phyloP scores from a whole-genome alignment of 164 flowering plant species.

The grape (Vitis vinifera) region ASM3070453v1 NC_081819.1:21803001-21803500 shows the following conservation, averaged over 20 bases:
- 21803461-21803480: no score
- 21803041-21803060: conserved; percentile 55
- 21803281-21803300: conserved; percentile 76
- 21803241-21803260: conserved; percentile 61
- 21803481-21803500: no score
- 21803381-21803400: no score
- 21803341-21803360: conserved; percentile 86
- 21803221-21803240: conserved; percentile 85
- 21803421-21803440: no score
- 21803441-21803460: no score
- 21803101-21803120: conserved; percentile 86
- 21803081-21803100: conserved; percentile 70
- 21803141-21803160: conserved; percentile 81
- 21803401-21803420: no score
- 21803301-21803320: conserved; percentile 80
- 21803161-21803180: conserved; percentile 83
- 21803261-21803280: conserved; percentile 74
- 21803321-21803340: conserved; percentile 69
- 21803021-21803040: conserved; percentile 55
- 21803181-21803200: conserved; percentile 79
- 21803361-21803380: conserved; percentile 45
- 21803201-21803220: conserved; percentile 67
- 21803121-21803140: conserved; percentile 80
- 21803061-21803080: conserved; percentile 71
- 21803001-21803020: conserved; percentile 77